phyloP scores from a whole-genome alignment of 306 rosid genomes.

The Crotalaria pallida region DNA sequence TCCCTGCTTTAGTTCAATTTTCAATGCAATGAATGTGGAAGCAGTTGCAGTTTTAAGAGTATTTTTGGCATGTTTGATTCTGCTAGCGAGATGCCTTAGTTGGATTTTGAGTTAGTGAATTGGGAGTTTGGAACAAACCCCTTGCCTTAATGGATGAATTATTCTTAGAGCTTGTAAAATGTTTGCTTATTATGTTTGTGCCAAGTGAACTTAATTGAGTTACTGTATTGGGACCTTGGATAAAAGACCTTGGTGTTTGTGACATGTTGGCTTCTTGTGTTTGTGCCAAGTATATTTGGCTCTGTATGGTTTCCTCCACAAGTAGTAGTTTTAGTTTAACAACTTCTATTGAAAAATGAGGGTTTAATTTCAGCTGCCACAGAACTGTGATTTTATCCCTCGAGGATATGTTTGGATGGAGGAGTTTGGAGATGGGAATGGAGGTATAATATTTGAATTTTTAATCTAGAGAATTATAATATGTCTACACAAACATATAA shows the following conservation, averaged over 20 bases:
- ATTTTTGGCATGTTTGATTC: not conserved
- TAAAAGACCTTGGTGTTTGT: not conserved
- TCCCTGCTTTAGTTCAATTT: not conserved
- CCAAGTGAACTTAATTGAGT: not conserved
- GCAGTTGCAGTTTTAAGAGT: not conserved
- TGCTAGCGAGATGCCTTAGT: not conserved
- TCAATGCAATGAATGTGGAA: not conserved
- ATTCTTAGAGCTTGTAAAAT: not conserved
- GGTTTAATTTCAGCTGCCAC: not conserved
- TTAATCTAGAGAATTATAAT: not conserved
- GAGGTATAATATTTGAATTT: not conserved
- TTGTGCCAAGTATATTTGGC: not conserved
- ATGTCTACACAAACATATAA: not conserved
- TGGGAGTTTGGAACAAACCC: not conserved
- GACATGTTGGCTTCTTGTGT: not conserved
- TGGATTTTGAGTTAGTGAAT: not conserved
- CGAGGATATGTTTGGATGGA: not conserved
- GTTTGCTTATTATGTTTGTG: not conserved
- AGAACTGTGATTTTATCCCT: not conserved
- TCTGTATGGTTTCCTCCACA: not conserved
- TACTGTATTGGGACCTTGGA: not conserved
- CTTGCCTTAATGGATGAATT: not conserved
- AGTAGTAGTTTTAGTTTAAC: not conserved
- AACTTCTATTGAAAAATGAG: no score
- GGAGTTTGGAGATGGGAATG: not conserved